Evolutionary conservation across 1,284 basidiomycete species (phyloP), one percentile per base, ranked within the genome.

Genomic region (Mrakiaceae sp.): DNA sequence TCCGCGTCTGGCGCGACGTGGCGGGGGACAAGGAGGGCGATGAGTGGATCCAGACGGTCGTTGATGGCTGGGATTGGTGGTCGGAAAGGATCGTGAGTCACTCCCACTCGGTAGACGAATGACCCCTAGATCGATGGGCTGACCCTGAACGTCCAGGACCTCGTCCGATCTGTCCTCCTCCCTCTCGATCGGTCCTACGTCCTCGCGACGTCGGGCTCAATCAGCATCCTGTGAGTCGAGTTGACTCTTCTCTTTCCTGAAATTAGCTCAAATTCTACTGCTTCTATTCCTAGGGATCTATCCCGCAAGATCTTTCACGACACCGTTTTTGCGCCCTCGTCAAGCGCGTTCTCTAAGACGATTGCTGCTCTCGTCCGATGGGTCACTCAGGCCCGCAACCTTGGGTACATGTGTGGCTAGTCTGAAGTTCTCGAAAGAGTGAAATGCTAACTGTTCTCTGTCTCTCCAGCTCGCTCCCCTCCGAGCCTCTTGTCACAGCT

Each of bases 51-150:
- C 16, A 52, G 14, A 42, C 47, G 5, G 16, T 60, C 6, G 58
- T 60, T 39, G 50, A 61, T 7, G 51, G 60, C 9, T 61, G 60
- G 60, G 51, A 61, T 6, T 61, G 60, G 60, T 61, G 60, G 60
- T 53, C 60, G 7, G n/a, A 16, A 27, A 43, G 60, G 5, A 16
- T 61, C 3, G 60, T 61, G 12, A 54, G 60, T 27, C 27, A 27
- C 27, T 27, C 27, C 27, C 27, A 27, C 1, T 1, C 27, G 27
- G 27, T 27, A 27, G 27, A 27, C 2, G 27, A 27, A 27, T 27
- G 2, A 1, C 27, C 2, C 1, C 27, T 27, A 27, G 27, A 27
- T 27, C 27, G 27, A 27, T 27, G 27, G 27, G 27, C 27, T 27
- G 27, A 27, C 27, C 27, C 27, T 27, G 27, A 27, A 27, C 27